A percentile compares a stretch with the other conserved stretches of the same genome.
These are phyloP conservation scores for Fusarium xyrophilum DNA, from an alignment of 2,329 filamentous ascomycete species.

Conservation along the genomic window DNA sequence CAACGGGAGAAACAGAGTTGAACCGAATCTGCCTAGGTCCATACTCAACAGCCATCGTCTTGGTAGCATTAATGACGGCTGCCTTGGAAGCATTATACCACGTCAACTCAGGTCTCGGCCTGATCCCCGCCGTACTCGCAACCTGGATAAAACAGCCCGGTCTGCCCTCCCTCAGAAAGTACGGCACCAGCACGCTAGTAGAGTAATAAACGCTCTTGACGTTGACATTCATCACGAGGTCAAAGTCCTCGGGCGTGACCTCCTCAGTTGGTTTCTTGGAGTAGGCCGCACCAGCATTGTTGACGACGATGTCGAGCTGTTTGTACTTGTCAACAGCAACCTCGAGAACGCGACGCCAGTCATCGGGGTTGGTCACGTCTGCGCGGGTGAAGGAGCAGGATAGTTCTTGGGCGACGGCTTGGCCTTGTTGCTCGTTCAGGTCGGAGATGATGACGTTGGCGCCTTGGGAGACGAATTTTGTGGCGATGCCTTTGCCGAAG, in stretches of 20 bases:
- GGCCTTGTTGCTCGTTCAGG: slow-evolving; percentile 61
- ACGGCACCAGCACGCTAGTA: slow-evolving; percentile 64
- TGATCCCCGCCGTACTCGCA: slow-evolving; percentile 64
- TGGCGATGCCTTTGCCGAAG: slow-evolving; percentile 49
- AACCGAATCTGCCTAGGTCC: slow-evolving; percentile 75
- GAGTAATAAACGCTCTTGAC: slow-evolving; percentile 71
- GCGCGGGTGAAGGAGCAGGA: slow-evolving; percentile 50
- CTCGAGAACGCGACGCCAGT: slow-evolving; percentile 61
- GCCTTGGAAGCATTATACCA: slow-evolving; percentile 77
- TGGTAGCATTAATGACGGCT: slow-evolving; percentile 67
- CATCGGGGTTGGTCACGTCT: slow-evolving; percentile 46
- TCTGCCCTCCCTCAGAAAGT: slow-evolving; percentile 63
- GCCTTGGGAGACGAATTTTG: slow-evolving; percentile 22
- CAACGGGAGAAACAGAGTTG: slow-evolving; percentile 74
- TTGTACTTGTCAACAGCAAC: slow-evolving; percentile 56
- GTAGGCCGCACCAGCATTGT: slow-evolving; percentile 68
- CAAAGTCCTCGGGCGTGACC: slow-evolving; percentile 71
- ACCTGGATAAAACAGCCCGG: slow-evolving; percentile 70
- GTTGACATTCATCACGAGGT: slow-evolving; percentile 71
- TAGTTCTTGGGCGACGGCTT: slow-evolving; percentile 54
- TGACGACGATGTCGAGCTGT: slow-evolving; percentile 64
- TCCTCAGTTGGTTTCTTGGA: slow-evolving; percentile 67
- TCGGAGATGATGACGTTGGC: slow-evolving; percentile 60
- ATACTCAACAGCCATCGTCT: slow-evolving; percentile 73
- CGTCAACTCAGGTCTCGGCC: slow-evolving; percentile 68